Evolutionary conservation across 164 flowering plant species (phyloP).

Genomic region (Macadamia tetraphylla): DNA sequence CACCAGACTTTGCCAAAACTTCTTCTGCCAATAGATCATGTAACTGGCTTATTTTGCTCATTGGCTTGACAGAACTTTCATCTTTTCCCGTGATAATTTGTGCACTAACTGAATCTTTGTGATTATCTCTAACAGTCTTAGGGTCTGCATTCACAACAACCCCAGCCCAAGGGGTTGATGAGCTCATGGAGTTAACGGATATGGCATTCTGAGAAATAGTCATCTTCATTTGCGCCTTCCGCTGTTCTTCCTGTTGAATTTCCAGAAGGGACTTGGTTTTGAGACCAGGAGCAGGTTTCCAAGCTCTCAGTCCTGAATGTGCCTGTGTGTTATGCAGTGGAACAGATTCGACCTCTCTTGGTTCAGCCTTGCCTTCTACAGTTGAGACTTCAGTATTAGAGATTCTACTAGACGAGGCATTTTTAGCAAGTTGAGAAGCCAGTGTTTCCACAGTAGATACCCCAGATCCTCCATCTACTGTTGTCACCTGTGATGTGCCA

Average conservation of each 20-base stretch:
- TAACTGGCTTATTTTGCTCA: slow-evolving; percentile 61
- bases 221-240: slow-evolving; percentile 45
- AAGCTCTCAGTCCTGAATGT: slow-evolving; percentile 42
- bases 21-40: slow-evolving; percentile 76
- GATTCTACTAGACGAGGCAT: slow-evolving; percentile 9
- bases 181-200: slow-evolving; percentile 31
- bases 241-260: slow-evolving; percentile 92
- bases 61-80: slow-evolving; percentile 22
- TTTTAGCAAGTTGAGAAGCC: slow-evolving; percentile 18
- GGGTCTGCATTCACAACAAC: slow-evolving; percentile 46
- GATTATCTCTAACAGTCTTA: slow-evolving; percentile 34
- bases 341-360: slow-evolving; percentile 22
- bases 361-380: slow-evolving; percentile 24
- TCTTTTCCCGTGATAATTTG: slow-evolving; percentile 25
- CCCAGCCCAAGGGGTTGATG: slow-evolving; percentile 77
- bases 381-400: slow-evolving; percentile 19
- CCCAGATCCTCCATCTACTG: slow-evolving; percentile 20
- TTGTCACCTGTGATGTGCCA: slow-evolving; percentile 21
- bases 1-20: slow-evolving; percentile 51
- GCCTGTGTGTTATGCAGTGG: slow-evolving; percentile 23
- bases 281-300: slow-evolving; percentile 93
- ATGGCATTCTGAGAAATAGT: slow-evolving; percentile 34
- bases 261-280: slow-evolving; percentile 83
- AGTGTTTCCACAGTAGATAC: slow-evolving; percentile 14
- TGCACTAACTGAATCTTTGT: slow-evolving; percentile 24